Evolutionary conservation across 2,329 filamentous ascomycete species (phyloP).

Genomic region (Pyrenophora seminiperda): DNA sequence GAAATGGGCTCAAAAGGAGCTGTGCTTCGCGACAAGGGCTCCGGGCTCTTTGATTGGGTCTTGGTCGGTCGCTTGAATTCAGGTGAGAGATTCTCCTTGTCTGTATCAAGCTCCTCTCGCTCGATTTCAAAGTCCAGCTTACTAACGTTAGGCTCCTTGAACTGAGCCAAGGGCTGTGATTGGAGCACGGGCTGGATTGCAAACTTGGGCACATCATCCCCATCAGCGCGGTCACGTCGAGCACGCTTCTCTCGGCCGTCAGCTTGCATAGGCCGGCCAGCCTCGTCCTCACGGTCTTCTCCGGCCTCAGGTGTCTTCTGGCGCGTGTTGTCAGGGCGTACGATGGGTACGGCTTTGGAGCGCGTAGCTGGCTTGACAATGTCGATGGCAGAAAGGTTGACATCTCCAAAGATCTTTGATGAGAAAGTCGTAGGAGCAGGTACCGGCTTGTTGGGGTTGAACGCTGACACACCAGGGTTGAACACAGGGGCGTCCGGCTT

Average conservation of each 20-base stretch:
- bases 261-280: conserved; percentile 66
- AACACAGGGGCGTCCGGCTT: conserved; percentile 76
- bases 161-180: conserved; percentile 41
- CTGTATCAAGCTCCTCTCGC: conserved; percentile 33
- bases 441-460: conserved; percentile 27
- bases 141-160: conserved; percentile 31
- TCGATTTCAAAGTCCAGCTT: conserved; percentile 29
- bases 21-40: conserved; percentile 22
- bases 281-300: conserved; percentile 52
- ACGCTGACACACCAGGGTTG: conserved; percentile 48
- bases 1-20: conserved; percentile 17
- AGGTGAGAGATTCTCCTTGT: conserved; percentile 48
- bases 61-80: conserved; percentile 28
- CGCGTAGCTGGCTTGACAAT: conserved; percentile 69
- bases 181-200: conserved; percentile 57
- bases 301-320: conserved; percentile 51
- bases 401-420: conserved; percentile 45
- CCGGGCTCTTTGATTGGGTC: conserved; percentile 32
- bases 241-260: conserved; percentile 77
- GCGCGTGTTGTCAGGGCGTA: conserved; percentile 61
- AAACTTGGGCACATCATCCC: conserved; percentile 76
- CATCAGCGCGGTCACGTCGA: conserved; percentile 67
- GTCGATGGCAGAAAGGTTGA: conserved; percentile 64
- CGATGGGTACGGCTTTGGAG: conserved; percentile 83
- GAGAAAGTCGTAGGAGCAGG: conserved; percentile 36